Evolutionary conservation across 495 filamentous ascomycete genomes (phyloP).

Genomic region (Penicillium argentinense): DNA sequence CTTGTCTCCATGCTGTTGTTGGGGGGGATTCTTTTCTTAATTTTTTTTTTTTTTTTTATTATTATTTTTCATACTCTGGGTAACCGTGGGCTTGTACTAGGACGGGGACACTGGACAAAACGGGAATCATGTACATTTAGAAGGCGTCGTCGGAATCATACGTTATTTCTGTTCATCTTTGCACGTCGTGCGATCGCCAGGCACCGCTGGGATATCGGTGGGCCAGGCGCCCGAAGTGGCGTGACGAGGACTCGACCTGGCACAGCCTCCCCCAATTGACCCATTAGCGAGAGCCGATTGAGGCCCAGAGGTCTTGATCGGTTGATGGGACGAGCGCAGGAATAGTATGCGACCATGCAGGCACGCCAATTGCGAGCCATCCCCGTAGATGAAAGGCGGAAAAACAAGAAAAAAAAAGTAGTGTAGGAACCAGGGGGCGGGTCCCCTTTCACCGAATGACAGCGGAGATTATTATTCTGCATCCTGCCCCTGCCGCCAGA

Average conservation of each 20-base stretch:
- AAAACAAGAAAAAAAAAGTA: constrained; percentile 1
- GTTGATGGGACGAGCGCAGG: too few species aligned
- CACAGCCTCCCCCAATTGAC: too few species aligned
- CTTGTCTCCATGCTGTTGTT: constrained; percentile 49
- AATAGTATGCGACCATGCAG: too few species aligned
- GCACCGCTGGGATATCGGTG: constrained; percentile 9
- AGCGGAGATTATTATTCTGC: constrained; percentile 28
- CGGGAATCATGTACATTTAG: constrained; percentile 12
- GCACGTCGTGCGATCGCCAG: constrained; percentile 8
- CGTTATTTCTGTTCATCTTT: neutral
- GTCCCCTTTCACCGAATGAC: constrained; percentile 27
- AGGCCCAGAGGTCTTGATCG: too few species aligned
- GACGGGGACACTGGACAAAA: neutral
- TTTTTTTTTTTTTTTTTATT: constrained; percentile 5
- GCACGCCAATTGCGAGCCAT: too few species aligned
- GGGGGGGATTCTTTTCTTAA: constrained; percentile 1
- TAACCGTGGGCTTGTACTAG: neutral
- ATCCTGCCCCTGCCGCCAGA: constrained; percentile 7
- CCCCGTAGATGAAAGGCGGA: too few species aligned
- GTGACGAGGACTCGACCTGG: constrained; percentile 16
- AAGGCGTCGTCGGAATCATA: constrained; percentile 1
- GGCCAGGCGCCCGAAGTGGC: constrained; percentile 19
- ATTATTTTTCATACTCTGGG: neutral
- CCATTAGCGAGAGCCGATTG: neutral
- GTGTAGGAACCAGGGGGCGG: constrained; percentile 15